phyloP scores from a whole-genome alignment of 176 grass and related monocot genomes.

The Triticum urartu region DNA sequence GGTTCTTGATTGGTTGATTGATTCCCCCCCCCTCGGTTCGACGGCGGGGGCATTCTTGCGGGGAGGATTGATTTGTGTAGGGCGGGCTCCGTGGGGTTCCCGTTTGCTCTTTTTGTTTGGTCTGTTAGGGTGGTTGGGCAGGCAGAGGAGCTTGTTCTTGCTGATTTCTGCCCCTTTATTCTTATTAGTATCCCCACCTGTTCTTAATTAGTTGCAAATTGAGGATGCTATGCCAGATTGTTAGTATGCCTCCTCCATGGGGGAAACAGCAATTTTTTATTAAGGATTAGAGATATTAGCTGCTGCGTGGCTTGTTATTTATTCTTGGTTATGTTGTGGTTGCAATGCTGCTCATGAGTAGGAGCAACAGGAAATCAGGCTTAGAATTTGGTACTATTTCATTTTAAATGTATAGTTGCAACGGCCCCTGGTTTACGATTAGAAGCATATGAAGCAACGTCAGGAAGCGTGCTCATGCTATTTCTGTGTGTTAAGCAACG shows the following conservation, averaged over 20 bases:
- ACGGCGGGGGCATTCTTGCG: not conserved
- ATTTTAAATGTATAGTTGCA: not conserved
- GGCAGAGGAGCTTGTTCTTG: not conserved
- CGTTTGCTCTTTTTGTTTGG: not conserved
- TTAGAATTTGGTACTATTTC: not conserved
- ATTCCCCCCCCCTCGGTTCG: not conserved
- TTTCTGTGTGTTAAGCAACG: slow-evolving; percentile 1
- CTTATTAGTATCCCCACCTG: not conserved
- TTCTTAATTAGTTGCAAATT: slow-evolving; percentile 11
- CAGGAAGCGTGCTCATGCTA: not conserved
- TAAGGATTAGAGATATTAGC: not conserved
- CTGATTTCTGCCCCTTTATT: not conserved
- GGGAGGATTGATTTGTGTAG: slow-evolving; percentile 9
- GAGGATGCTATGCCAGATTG: not conserved
- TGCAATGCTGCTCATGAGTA: slow-evolving; percentile 24
- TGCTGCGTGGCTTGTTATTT: not conserved
- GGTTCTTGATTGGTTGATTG: not conserved
- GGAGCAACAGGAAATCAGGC: not conserved
- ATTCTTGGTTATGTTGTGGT: not conserved
- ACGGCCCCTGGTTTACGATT: not conserved
- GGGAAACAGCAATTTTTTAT: not conserved
- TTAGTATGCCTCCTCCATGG: not conserved
- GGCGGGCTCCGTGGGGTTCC: slow-evolving; percentile 19
- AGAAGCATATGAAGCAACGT: not conserved
- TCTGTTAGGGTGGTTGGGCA: not conserved